Base-by-base conservation (phyloP, 2,329 filamentous ascomycete genomes). In the Chrysoporthe austroafricana region DNA sequence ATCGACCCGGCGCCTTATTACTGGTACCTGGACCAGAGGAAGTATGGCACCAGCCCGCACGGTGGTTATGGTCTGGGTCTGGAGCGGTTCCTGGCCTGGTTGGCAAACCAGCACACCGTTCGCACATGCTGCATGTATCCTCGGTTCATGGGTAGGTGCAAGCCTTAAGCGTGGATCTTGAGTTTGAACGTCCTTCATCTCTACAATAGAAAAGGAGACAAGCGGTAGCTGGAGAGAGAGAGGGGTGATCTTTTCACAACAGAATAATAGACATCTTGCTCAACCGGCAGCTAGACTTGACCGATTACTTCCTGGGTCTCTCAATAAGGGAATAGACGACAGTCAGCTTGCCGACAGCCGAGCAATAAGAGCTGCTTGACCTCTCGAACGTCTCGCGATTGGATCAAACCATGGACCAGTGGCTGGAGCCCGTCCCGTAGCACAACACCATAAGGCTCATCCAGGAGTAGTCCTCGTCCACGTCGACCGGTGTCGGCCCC, bases 11-110 rank as follows among this genome's bases (percentile, higher is more conserved):
- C 87, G 73, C 90, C 91, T 58, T 98, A 98, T 83, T 98, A 96
- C 86, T 99, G 96, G 96, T 99, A 98, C 83, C 96, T 94, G 43
- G 96, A 97, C 82, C 94, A 97, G 87, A 86, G 94, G 77, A 97
- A 96, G 92, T 97, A 98, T 77, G 96, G 96, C 66, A 94, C 91
- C 65, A 94, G 91, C 57, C 93, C 94, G 39, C 95, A 98, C 80
- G 94, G 94, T 71, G 94, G 95, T 66, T 98, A 97, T 79, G 95
- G 95, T 64, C 85, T 99, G 61, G 96, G 96, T 73, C 86, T 97
- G 63, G 95, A 98, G 85, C 89, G 95, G 59, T 89, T 90, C 79
- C 78, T 90, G 50, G 87, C 87, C 16, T 89, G 87, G 87, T 79
- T 90, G 73, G 84, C 83, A 72, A 87, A 88, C 78, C 86, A 88